Evolutionary conservation across 495 filamentous ascomycete species (phyloP).

Genomic region (Penicillium mononematosum): DNA sequence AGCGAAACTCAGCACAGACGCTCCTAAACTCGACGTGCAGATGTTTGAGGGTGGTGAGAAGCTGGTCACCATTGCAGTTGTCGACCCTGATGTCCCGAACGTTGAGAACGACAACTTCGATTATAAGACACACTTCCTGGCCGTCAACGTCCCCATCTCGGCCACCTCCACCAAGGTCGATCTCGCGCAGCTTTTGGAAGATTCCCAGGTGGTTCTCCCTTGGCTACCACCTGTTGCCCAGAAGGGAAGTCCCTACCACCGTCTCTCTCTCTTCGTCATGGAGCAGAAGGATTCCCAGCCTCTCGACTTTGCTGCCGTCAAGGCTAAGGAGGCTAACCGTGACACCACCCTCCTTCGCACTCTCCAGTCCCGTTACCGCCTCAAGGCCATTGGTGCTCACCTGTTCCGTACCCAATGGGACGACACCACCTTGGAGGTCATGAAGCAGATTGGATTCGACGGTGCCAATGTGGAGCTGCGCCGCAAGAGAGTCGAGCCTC

Average conservation of each 20-base stretch:
- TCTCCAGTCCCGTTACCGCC: conserved; percentile 63
- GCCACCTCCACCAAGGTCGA: conserved; percentile 53
- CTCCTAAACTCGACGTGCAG: conserved; percentile 77
- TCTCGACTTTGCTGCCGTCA: conserved; percentile 61
- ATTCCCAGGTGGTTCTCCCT: conserved; percentile 65
- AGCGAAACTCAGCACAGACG: conserved; percentile 62
- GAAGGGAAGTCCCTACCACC: conserved; percentile 89
- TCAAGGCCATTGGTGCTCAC: conserved; percentile 75
- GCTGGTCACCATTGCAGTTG: conserved; percentile 77
- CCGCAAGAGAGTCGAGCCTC: conserved; percentile 62
- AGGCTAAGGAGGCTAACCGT: conserved; percentile 49
- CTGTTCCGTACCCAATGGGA: conserved; percentile 92
- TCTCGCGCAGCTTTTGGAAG: conserved; percentile 50
- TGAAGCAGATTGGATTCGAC: conserved; percentile 71
- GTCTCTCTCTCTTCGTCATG: conserved; percentile 77
- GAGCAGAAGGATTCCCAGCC: conserved; percentile 64
- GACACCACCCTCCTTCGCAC: conserved; percentile 70
- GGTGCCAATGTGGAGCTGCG: conserved; percentile 83
- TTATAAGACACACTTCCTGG: conserved; percentile 81
- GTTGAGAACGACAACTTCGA: conserved; percentile 72
- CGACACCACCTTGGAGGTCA: conserved; percentile 76
- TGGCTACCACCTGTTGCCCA: conserved; percentile 87
- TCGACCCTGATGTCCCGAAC: conserved; percentile 90
- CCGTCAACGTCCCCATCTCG: conserved; percentile 62
- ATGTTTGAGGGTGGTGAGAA: conserved; percentile 77